A percentile compares a stretch with the other conserved stretches of the same genome.
Evolutionary conservation across 2,329 filamentous ascomycete genomes (phyloP).

Genomic region (Huntiella omanensis): DNA sequence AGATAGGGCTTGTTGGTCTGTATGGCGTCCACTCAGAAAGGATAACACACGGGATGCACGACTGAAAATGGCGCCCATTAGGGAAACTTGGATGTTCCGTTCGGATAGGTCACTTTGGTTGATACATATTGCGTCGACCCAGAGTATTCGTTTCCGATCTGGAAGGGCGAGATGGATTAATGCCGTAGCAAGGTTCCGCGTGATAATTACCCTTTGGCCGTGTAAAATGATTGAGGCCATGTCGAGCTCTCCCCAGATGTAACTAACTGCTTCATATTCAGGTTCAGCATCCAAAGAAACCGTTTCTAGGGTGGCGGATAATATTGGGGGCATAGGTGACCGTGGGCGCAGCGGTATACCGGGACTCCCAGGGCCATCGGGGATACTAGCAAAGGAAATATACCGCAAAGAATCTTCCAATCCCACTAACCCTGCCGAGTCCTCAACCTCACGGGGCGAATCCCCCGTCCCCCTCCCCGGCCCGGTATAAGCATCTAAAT

Average conservation of each 20-base stretch:
- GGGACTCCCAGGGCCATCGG: too few relatives aligned
- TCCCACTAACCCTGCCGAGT: too few relatives aligned
- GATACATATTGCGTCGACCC: conserved; percentile 13
- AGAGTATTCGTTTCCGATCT: conserved; percentile 9
- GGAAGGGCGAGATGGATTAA: conserved; percentile 10
- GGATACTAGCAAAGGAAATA: too few relatives aligned
- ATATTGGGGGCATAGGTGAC: neutral
- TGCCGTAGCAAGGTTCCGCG: conserved; percentile 11
- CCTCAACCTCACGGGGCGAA: too few relatives aligned
- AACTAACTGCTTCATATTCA: conserved; percentile 13
- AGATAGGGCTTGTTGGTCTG: conserved; percentile 1
- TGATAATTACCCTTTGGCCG: conserved; percentile 7
- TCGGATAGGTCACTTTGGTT: conserved; percentile 13
- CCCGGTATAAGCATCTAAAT: too few relatives aligned
- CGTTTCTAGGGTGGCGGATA: neutral
- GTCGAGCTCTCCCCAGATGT: conserved; percentile 13
- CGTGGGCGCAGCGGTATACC: too few relatives aligned
- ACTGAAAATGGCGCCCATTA: conserved; percentile 14
- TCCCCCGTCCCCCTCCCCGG: too few relatives aligned
- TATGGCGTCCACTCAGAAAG: conserved; percentile 11
- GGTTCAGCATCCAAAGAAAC: neutral
- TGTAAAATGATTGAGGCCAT: neutral
- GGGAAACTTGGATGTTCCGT: conserved; percentile 12
- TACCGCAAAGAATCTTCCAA: too few relatives aligned
- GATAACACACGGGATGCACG: conserved; percentile 12